Evolutionary conservation across 768 basidiomycete genomes (phyloP), one percentile per base, ranked within the genome.

Genomic region (Flagelloscypha sp.): DNA sequence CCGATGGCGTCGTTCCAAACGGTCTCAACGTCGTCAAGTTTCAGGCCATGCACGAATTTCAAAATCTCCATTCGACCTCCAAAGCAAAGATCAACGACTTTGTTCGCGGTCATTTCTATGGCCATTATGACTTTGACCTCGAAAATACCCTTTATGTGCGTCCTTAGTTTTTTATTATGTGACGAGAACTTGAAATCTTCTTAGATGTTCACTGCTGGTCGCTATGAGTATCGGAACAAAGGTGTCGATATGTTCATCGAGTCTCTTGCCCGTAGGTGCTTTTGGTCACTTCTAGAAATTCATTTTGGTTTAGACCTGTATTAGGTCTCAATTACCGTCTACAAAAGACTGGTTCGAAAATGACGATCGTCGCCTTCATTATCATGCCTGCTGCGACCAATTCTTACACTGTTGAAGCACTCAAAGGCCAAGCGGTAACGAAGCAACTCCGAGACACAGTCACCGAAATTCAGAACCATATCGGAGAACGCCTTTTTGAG

Each of bases 181-280:
- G 40, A 24, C 36, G 30, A 7, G 47, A n/a, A n/a, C n/a, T 49
- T 22, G 42, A 27, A 5, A 1, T 32, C 8, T 24, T 22, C 28
- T 12, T 53, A 95, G 86, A 79, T 97, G 75, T 99, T 99, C 63
- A 98, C 90, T 11, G 95, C 95, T n/a, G 95, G 95, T 27, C 78
- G 95, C 28, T 99, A 99, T 59, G 95, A 99, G 58, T 99, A 95
- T 59, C 74, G 95, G 27, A 99, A 99, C 68, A 99, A 99, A 66
- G 95, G 95, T 37, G 92, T 98, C 20, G 95, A 99, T 55, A 95
- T 99, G 94, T 99, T 97, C 57, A 94, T 99, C 47, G 95, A 99
- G 62, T 73, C 84, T 12, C 76, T 99, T 38, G 95, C 94, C 19
- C 87, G 94, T 78, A 45, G 30, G 73, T 58, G 15, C 29, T 54